Evolutionary conservation across 2,329 filamentous ascomycete species (phyloP), one percentile per base, ranked within the genome.

Genomic region (Xylaria sp.): DNA sequence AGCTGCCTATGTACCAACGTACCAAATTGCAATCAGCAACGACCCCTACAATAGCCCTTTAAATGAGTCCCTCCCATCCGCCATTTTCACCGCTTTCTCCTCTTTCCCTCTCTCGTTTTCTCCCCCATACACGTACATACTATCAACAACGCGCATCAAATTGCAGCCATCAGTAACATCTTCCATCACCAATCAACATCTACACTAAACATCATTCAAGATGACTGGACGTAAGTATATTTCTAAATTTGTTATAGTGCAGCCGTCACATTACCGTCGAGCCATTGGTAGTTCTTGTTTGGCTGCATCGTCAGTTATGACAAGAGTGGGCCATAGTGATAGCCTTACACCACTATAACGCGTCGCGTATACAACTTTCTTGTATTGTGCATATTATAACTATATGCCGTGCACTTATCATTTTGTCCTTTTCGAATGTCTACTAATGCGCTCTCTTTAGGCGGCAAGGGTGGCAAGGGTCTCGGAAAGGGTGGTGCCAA

Each of bases 401-500:
- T 57, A 53, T 54, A 63, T 61, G 61, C 54, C 23, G 59, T 63
- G 55, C 25, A 35, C 37, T 27, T 51, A 16, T 18, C 10, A 8
- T 35, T 21, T 23, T 18, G 37, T 50, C 42, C n/a, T 13, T 21
- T 18, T 18, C 10, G 2, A 51, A 18, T 13, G 1, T 40, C 32
- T 21, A 81, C 84, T 89, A 78, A 90, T 84, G 75, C 76, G 78
- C 78, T 72, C 71, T 75, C 70, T 72, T 78, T 78, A 96, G 93
- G 93, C 83, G 93, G 93, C 83, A 97, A 97, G 87, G 94, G 94
- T 84, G 94, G 94, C 83, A 97, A 97, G 91, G 94, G 94, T 83
- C 93, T 97, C 85, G 94, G 94, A 84, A 97, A 97, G 91, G 94
- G 94, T 76, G 94, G 94, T 84, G 95, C 95, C 85, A 98, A 98